These are phyloP conservation scores for Triticum monococcum DNA, from an alignment of 176 grass and related monocot species.

Conservation along the genomic window DNA sequence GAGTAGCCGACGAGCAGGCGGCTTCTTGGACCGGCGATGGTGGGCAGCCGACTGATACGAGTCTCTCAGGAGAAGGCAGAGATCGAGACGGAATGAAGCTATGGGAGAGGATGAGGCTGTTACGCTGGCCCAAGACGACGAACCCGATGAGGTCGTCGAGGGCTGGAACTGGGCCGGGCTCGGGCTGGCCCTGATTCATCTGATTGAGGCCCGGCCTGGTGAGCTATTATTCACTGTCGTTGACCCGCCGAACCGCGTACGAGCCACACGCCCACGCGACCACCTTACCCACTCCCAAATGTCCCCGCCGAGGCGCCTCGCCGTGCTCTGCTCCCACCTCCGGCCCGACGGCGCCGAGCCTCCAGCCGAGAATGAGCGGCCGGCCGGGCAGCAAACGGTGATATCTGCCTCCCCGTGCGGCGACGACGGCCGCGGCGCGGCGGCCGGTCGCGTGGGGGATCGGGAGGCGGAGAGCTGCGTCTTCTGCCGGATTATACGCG, in stretches of 20 bases:
- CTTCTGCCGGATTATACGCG: conserved; percentile 38
- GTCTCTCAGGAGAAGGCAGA: neutral
- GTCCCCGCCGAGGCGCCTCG: conserved; percentile 36
- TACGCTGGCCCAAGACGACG: too few relatives aligned
- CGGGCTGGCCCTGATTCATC: too few relatives aligned
- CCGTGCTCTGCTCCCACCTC: conserved; percentile 44
- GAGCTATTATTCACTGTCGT: neutral
- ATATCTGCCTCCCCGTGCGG: conserved; percentile 22
- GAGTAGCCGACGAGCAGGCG: neutral
- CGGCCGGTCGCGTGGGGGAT: neutral
- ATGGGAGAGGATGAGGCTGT: too few relatives aligned
- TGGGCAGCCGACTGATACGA: neutral
- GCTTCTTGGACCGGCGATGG: conserved; percentile 3
- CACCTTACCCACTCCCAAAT: conserved; percentile 9
- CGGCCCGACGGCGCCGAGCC: neutral
- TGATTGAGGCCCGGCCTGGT: too few relatives aligned
- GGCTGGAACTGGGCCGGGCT: too few relatives aligned
- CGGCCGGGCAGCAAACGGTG: neutral
- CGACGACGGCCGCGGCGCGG: neutral
- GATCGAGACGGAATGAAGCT: too few relatives aligned
- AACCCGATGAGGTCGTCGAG: too few relatives aligned
- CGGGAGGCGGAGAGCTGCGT: conserved; percentile 14
- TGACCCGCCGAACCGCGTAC: neutral
- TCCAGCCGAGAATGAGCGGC: neutral
- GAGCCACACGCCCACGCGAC: neutral